phyloP scores from a whole-genome alignment of 1,139 yeast genomes.

The Eremothecium sinecaudum region DNA sequence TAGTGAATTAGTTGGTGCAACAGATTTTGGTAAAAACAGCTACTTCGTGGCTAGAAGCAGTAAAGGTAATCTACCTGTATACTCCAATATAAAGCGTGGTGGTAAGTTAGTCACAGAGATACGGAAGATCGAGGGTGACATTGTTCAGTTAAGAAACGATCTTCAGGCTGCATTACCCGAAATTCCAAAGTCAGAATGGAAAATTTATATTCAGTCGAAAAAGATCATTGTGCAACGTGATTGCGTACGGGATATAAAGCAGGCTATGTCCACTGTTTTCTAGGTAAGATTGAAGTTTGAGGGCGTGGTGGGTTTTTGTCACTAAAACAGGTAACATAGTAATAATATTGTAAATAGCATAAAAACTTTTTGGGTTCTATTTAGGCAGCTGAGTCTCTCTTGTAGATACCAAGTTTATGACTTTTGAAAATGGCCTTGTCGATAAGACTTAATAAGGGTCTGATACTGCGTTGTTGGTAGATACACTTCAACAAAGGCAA shows the following conservation, averaged over 20 bases:
- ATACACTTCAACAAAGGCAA: neutral
- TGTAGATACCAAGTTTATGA: no score
- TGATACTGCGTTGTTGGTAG: neutral
- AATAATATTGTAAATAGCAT: no score
- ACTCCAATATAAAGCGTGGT: slow-evolving; percentile 40
- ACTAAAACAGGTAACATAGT: no score
- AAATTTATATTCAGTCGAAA: slow-evolving; percentile 33
- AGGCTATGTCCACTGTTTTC: slow-evolving; percentile 20
- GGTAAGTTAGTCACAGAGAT: slow-evolving; percentile 50
- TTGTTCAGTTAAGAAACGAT: slow-evolving; percentile 49
- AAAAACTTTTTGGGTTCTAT: no score
- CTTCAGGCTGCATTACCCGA: slow-evolving; percentile 40
- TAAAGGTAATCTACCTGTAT: slow-evolving; percentile 61
- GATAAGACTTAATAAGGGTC: neutral
- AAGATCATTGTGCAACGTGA: slow-evolving; percentile 52
- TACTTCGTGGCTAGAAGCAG: slow-evolving; percentile 48
- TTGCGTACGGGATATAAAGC: slow-evolving; percentile 38
- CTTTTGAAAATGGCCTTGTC: neutral
- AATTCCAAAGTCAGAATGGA: slow-evolving; percentile 38
- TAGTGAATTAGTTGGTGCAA: slow-evolving; percentile 26
- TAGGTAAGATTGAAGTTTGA: no score
- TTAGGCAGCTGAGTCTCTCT: no score
- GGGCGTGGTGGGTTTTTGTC: no score
- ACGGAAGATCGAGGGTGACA: slow-evolving; percentile 54
- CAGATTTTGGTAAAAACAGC: slow-evolving; percentile 36